A percentile compares a stretch with the other conserved stretches of the same genome.
Evolutionary conservation across 2,329 filamentous ascomycete genomes (phyloP).

Genomic region (Rugonectria rugulosa): DNA sequence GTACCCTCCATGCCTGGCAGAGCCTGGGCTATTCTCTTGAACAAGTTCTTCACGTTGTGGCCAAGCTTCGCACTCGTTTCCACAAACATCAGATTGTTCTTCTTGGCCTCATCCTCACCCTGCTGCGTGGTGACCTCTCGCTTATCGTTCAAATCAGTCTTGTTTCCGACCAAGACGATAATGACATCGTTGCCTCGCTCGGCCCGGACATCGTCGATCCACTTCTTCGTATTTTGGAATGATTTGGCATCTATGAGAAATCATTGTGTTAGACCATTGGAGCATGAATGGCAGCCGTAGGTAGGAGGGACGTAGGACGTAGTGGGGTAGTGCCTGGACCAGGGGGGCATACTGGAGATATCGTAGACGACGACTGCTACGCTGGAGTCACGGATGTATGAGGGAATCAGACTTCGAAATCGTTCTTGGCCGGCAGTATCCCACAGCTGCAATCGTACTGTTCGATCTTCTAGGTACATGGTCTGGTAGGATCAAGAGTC

Average conservation of each 20-base stretch:
- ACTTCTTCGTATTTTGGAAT: conserved; percentile 98
- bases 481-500: conserved; percentile 59
- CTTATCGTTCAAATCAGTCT: conserved; percentile 99
- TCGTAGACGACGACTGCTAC: conserved; percentile 99
- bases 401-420: conserved; percentile 96
- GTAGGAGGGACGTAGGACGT: conserved; percentile 15
- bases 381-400: conserved; percentile 97
- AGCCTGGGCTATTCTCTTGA: conserved; percentile 97
- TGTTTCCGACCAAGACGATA: conserved; percentile 97
- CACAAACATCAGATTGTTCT: conserved; percentile 98
- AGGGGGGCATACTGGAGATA: conserved; percentile 74
- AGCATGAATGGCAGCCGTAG: conserved; percentile 17
- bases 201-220: conserved; percentile 97
- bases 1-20: conserved; percentile 97
- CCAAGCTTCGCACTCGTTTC: conserved; percentile 98
- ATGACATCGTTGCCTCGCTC: conserved; percentile 99
- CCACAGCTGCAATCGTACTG: conserved; percentile 96
- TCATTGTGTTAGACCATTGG: conserved; percentile 27
- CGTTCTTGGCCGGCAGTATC: conserved; percentile 98
- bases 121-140: conserved; percentile 95
- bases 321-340: conserved; percentile 30
- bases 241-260: conserved; percentile 77
- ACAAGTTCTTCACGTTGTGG: conserved; percentile 97
- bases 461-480: conserved; percentile 99
- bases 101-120: conserved; percentile 97